phyloP scores from a whole-genome alignment of 108 stramenopile species.

The Conticribra guillardii region DNA sequence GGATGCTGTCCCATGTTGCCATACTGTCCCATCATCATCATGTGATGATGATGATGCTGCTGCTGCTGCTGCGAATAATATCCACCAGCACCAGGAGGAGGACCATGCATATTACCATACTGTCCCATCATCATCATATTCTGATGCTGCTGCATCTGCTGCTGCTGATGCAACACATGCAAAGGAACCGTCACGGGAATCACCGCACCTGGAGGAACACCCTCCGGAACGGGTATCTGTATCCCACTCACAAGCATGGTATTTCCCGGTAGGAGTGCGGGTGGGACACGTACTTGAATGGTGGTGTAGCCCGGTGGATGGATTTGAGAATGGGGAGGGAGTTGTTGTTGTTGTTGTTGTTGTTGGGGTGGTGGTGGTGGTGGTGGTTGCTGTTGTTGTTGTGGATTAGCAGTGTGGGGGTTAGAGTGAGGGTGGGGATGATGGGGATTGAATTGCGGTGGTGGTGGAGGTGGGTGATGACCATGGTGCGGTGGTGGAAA shows the following conservation, averaged over 20 bases:
- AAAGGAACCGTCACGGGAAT: conserved; percentile 77
- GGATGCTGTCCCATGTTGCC: not conserved
- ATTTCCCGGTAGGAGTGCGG: conserved; percentile 52
- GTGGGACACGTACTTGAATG: conserved; percentile 72
- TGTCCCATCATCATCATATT: too few species aligned
- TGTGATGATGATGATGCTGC: too few species aligned
- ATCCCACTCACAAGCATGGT: conserved; percentile 70
- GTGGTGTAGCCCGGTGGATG: conserved; percentile 46
- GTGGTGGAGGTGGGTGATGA: conserved; percentile 3
- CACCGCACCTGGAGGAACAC: conserved; percentile 65
- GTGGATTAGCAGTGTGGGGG: not conserved
- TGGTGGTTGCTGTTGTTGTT: not conserved
- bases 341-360: not conserved
- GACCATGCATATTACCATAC: not conserved
- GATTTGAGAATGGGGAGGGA: not conserved
- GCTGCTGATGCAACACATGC: conserved; percentile 6
- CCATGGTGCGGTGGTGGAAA: conserved; percentile 5
- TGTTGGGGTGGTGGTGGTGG: not conserved
- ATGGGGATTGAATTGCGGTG: not conserved
- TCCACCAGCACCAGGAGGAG: not conserved
- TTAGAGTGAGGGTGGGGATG: conserved; percentile 5
- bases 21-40: not conserved
- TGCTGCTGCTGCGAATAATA: not conserved
- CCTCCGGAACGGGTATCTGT: conserved; percentile 66
- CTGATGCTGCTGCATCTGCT: too few species aligned